phyloP scores from a whole-genome alignment of 371 early-diverging fungal genomes.

The Rhizopus sp. region DNA sequence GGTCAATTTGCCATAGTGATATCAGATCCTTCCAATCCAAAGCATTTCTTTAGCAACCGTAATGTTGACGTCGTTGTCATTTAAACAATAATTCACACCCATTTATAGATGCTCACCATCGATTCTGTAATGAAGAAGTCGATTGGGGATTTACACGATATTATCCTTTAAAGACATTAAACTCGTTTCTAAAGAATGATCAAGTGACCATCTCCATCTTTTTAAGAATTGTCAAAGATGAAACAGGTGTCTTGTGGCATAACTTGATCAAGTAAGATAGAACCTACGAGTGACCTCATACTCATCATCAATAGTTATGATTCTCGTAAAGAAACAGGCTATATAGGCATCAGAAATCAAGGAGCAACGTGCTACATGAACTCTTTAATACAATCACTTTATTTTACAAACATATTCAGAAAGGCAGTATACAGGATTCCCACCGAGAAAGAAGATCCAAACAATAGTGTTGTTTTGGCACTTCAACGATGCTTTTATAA shows the following conservation, averaged over 20 bases:
- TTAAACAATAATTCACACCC: background rate
- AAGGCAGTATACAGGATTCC: conserved; percentile 90
- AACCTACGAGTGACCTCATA: conserved; percentile 56
- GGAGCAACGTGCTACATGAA: conserved; percentile 99
- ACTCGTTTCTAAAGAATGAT: conserved; percentile 39
- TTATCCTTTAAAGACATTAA: conserved; percentile 31
- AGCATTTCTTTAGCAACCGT: conserved; percentile 63
- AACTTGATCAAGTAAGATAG: conserved; percentile 84
- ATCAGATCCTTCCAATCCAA: conserved; percentile 71
- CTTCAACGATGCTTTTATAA: conserved; percentile 95
- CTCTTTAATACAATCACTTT: conserved; percentile 97
- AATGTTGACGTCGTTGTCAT: conserved; percentile 27
- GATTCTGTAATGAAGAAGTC: conserved; percentile 78
- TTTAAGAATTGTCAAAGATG: conserved; percentile 83
- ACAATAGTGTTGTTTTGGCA: conserved; percentile 84
- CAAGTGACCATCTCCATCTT: conserved; percentile 69
- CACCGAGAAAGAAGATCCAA: conserved; percentile 83
- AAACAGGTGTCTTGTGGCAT: conserved; percentile 94
- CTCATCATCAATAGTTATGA: conserved; percentile 59
- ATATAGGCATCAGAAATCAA: conserved; percentile 95
- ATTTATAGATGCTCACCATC: conserved; percentile 68
- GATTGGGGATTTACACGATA: conserved; percentile 95
- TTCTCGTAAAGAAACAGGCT: conserved; percentile 89
- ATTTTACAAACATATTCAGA: conserved; percentile 93
- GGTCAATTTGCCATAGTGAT: conserved; percentile 81